phyloP scores from a whole-genome alignment of 2,329 filamentous ascomycete species.

The Apiospora malaysiana region DNA sequence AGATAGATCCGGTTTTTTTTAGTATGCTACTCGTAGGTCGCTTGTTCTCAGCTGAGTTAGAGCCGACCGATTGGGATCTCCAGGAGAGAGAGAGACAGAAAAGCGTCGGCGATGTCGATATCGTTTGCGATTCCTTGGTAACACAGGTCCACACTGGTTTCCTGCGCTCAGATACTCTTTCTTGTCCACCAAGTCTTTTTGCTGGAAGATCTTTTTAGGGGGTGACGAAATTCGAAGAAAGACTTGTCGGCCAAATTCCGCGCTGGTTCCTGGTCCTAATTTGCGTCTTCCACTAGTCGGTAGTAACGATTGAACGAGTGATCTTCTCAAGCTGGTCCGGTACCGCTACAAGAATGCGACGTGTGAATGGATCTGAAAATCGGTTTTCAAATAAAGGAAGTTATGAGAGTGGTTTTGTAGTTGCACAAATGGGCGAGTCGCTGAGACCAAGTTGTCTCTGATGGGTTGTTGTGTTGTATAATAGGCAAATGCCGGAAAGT shows the following conservation, averaged over 20 bases:
- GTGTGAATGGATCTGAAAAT: slow-evolving; percentile 6
- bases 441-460: slow-evolving; percentile 31
- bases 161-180: neutral
- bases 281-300: slow-evolving; percentile 1
- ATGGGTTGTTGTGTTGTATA: slow-evolving; percentile 31
- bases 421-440: slow-evolving; percentile 29
- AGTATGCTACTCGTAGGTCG: slow-evolving; percentile 15
- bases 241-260: slow-evolving; percentile 14
- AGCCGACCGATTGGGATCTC: slow-evolving; percentile 4
- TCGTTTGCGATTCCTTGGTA: slow-evolving; percentile 4
- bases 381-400: neutral
- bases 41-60: neutral
- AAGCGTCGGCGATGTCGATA: neutral
- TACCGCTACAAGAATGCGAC: slow-evolving; percentile 1
- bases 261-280: neutral
- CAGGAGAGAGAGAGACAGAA: neutral
- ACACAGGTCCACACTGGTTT: neutral
- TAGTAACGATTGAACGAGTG: neutral
- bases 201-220: neutral
- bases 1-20: neutral
- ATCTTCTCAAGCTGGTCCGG: slow-evolving; percentile 1
- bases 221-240: neutral
- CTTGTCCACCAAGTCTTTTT: neutral
- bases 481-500: slow-evolving; percentile 28
- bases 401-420: slow-evolving; percentile 8